Percentiles rank a stretch among this genome's conserved stretches.
Evolutionary conservation across 352 stramenopile genomes (phyloP).

Genomic region (Salisapilia sapeloensis): DNA sequence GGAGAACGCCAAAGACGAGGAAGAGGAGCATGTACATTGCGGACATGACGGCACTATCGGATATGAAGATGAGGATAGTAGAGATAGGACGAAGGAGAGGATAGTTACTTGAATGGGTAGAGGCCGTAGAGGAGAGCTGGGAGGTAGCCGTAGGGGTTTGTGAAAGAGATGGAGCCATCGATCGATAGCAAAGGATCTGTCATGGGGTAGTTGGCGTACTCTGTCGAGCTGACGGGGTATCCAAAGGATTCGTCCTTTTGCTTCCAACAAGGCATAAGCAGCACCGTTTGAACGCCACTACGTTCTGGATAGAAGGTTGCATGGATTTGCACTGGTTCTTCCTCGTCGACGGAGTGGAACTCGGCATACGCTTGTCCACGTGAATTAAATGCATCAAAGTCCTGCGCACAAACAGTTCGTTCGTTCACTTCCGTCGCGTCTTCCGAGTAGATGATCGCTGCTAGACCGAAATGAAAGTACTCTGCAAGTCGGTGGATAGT

Average conservation of each 20-base stretch:
- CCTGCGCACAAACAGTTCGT: slow-evolving; percentile 27
- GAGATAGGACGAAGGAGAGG: background rate
- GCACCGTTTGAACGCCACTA: slow-evolving; percentile 40
- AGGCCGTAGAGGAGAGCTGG: slow-evolving; percentile 63
- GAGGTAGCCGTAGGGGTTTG: slow-evolving; percentile 72
- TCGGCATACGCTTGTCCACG: slow-evolving; percentile 27
- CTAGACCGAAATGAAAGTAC: slow-evolving; percentile 71
- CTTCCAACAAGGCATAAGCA: slow-evolving; percentile 66
- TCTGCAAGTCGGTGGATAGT: slow-evolving; percentile 44
- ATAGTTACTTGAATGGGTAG: slow-evolving; percentile 68
- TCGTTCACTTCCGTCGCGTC: slow-evolving; percentile 30
- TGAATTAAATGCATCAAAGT: slow-evolving; percentile 30
- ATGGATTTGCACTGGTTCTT: slow-evolving; percentile 17
- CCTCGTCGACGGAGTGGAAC: slow-evolving; percentile 29
- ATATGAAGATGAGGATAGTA: slow-evolving; percentile 1
- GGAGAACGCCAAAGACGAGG: slow-evolving; percentile 45
- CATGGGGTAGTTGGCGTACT: slow-evolving; percentile 61
- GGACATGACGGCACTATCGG: slow-evolving; percentile 35
- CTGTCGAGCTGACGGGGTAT: slow-evolving; percentile 51
- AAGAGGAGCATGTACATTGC: slow-evolving; percentile 56
- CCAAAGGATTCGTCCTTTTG: slow-evolving; percentile 66
- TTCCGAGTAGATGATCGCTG: slow-evolving; percentile 40
- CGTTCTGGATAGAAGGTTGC: slow-evolving; percentile 26
- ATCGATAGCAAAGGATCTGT: slow-evolving; percentile 44
- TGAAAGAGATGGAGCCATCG: slow-evolving; percentile 43